Conservation (phyloP, 1,284 basidiomycete species). For the Sparassis latifolia region DNA sequence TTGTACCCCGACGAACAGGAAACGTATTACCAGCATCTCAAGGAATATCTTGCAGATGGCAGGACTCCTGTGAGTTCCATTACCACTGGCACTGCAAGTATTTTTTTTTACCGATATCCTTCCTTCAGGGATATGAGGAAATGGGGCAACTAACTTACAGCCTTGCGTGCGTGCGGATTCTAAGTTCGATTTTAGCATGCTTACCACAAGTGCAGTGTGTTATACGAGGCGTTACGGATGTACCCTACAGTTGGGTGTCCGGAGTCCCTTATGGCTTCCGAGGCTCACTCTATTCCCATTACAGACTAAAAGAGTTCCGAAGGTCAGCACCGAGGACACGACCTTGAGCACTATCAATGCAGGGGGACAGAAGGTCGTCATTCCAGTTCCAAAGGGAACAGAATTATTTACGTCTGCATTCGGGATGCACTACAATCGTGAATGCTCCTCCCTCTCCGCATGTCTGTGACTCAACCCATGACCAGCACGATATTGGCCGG, state of each 20-base stretch:
- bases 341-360: conserved; percentile 31
- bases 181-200: neutral
- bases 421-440: conserved; percentile 38
- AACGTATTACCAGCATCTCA: conserved; percentile 47
- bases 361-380: conserved; percentile 31
- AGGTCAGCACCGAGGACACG: conserved; percentile 42
- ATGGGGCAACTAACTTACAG: conserved; percentile 38
- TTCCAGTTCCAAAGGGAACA: conserved; percentile 43
- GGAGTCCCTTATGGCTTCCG: neutral
- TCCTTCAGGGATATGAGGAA: conserved; percentile 44
- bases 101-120: neutral
- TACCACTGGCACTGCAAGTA: neutral
- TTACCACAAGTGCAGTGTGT: conserved; percentile 31
- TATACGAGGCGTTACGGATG: conserved; percentile 55
- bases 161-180: conserved; percentile 32
- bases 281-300: neutral
- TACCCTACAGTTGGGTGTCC: conserved; percentile 45
- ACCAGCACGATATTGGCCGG: conserved; percentile 35
- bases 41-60: conserved; percentile 33
- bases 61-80: conserved; percentile 30
- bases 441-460: conserved; percentile 1
- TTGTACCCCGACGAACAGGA: conserved; percentile 58
- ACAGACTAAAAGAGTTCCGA: conserved; percentile 24
- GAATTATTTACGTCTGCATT: conserved; percentile 32
- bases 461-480: neutral